These are phyloP conservation scores for Trichosanthes cucumerina DNA, from an alignment of 306 rosid species.

Conservation along the genomic window DNA sequence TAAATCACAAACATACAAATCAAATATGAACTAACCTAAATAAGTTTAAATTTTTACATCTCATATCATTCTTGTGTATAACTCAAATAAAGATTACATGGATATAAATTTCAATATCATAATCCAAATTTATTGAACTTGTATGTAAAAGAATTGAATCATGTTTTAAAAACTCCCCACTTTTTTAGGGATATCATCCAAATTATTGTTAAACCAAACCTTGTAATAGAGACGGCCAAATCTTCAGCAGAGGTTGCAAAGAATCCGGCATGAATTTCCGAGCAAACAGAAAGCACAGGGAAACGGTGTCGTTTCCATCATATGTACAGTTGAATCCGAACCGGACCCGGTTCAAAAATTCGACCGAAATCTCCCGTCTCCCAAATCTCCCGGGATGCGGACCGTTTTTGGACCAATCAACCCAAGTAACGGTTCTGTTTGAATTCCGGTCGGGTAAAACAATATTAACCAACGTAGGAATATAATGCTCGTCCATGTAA, in stretches of 20 bases:
- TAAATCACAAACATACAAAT: neutral
- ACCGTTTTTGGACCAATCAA: slow-evolving; percentile 45
- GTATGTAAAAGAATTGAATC: neutral
- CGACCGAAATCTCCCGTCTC: slow-evolving; percentile 20
- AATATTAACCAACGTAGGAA: slow-evolving; percentile 33
- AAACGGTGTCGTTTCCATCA: slow-evolving; percentile 2
- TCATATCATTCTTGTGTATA: neutral
- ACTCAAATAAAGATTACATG: neutral
- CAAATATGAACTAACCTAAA: neutral
- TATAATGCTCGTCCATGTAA: slow-evolving; percentile 46
- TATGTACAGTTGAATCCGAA: slow-evolving; percentile 24
- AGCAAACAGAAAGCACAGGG: slow-evolving; percentile 33
- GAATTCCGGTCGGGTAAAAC: slow-evolving; percentile 21
- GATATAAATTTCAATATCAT: neutral
- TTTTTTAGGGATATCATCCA: neutral
- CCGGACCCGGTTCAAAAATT: slow-evolving; percentile 25
- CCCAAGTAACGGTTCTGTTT: slow-evolving; percentile 45
- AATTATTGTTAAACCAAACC: neutral
- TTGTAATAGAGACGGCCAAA: slow-evolving; percentile 1
- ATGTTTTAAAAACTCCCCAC: neutral
- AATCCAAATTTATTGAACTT: neutral
- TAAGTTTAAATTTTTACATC: neutral
- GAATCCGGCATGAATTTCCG: slow-evolving; percentile 33
- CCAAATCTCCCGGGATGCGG: slow-evolving; percentile 42
- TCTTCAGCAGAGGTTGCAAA: slow-evolving; percentile 20